Conservation (phyloP, 352 stramenopile species). For the Phytophthora melonis region DNA sequence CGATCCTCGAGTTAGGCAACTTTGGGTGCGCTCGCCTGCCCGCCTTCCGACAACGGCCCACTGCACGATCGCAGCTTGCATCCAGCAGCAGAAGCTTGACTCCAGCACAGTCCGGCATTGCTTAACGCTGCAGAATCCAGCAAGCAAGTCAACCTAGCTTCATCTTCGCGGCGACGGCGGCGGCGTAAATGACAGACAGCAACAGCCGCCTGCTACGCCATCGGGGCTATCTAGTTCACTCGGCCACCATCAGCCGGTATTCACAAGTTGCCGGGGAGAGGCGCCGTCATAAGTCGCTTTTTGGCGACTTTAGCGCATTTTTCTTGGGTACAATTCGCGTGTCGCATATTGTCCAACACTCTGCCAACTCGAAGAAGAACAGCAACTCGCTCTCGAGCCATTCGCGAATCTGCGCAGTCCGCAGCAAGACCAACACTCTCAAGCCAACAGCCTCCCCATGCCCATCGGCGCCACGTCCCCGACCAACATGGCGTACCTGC, state of each 20-base stretch:
- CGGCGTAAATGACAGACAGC: not conserved
- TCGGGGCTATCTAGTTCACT: too few species aligned
- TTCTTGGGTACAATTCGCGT: conserved; percentile 33
- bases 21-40: conserved; percentile 15
- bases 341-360: conserved; percentile 21
- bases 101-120: conserved; percentile 14
- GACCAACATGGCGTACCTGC: conserved; percentile 45
- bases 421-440: not conserved
- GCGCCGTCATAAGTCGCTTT: conserved; percentile 35
- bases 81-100: not conserved
- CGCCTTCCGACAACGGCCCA: conserved; percentile 13
- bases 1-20: conserved; percentile 22
- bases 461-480: conserved; percentile 31
- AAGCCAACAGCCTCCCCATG: not conserved
- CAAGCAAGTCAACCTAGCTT: conserved; percentile 11
- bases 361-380: conserved; percentile 6
- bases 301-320: conserved; percentile 9
- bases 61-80: conserved; percentile 16
- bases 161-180: conserved; percentile 6
- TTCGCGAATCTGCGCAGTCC: conserved; percentile 22
- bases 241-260: not conserved
- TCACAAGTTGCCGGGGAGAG: not conserved
- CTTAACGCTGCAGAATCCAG: not conserved
- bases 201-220: not conserved
- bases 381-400: conserved; percentile 3